Evolutionary conservation across 2,329 filamentous ascomycete genomes (phyloP).

Genomic region (Penicillium sp.): DNA sequence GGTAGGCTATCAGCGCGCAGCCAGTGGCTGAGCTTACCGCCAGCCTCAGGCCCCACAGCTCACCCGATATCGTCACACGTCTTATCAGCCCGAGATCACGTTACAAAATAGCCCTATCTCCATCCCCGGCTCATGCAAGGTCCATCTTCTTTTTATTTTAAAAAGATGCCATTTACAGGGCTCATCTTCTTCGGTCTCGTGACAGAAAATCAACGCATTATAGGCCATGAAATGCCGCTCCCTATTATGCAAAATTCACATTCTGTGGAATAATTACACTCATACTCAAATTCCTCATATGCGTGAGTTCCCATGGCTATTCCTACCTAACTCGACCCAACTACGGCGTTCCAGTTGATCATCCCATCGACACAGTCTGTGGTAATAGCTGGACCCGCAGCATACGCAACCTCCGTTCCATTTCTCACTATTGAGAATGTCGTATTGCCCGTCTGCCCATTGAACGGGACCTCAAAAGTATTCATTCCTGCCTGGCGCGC

Average conservation of each 20-base stretch:
- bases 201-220: background rate
- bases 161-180: background rate
- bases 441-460: constrained; percentile 27
- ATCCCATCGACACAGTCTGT: constrained; percentile 23
- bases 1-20: background rate
- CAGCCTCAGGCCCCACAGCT: background rate
- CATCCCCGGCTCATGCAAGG: background rate
- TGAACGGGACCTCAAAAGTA: constrained; percentile 30
- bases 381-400: constrained; percentile 29
- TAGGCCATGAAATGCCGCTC: background rate
- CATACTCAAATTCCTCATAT: background rate
- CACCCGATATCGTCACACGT: background rate
- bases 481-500: constrained; percentile 25
- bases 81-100: constrained; percentile 5
- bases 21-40: background rate
- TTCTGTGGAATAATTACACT: background rate
- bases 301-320: background rate
- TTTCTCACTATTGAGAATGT: constrained; percentile 24
- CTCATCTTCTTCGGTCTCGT: background rate
- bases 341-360: constrained; percentile 35
- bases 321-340: constrained; percentile 26
- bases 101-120: constrained; percentile 4
- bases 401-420: constrained; percentile 18
- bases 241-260: background rate
- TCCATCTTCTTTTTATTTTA: background rate